Percentiles rank a stretch among this genome's conserved stretches.
These are phyloP conservation scores for Globisporangium perplexum DNA, from an alignment of 352 stramenopile species.

Conservation along the genomic window DNA sequence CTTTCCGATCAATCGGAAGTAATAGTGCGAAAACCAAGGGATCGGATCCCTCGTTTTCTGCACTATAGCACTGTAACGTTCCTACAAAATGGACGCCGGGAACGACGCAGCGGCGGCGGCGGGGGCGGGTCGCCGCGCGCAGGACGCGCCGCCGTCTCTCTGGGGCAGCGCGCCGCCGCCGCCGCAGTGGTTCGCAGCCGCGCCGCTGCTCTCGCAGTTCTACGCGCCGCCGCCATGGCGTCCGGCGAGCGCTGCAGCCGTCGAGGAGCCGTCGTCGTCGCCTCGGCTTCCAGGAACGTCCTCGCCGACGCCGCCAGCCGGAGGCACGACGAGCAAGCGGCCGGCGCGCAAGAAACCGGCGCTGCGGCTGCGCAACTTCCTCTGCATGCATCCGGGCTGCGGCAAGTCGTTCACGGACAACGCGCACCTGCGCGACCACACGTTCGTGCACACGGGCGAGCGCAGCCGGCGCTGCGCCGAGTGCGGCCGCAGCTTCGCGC, in stretches of 20 bases:
- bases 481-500: slow-evolving; percentile 48
- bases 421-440: slow-evolving; percentile 61
- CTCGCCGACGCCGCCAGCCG: too few relatives aligned
- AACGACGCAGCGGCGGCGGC: background rate
- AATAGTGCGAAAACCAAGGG: background rate
- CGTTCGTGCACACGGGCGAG: slow-evolving; percentile 65
- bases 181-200: slow-evolving; percentile 14
- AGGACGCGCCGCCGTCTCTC: background rate
- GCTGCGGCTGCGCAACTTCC: slow-evolving; percentile 59
- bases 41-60: background rate
- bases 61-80: background rate
- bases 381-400: slow-evolving; percentile 60
- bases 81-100: too few relatives aligned
- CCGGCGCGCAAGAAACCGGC: slow-evolving; percentile 28
- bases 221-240: slow-evolving; percentile 3
- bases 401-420: slow-evolving; percentile 70
- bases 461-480: slow-evolving; percentile 44
- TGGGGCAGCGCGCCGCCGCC: slow-evolving; percentile 5
- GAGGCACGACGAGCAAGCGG: too few relatives aligned
- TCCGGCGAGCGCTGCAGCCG: background rate
- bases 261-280: background rate
- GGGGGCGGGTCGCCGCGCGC: too few relatives aligned
- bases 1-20: too few relatives aligned
- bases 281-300: background rate
- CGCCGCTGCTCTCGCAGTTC: slow-evolving; percentile 12